A percentile compares a stretch with the other conserved stretches of the same genome.
phyloP scores from a whole-genome alignment of 1,139 yeast species.

The Debaryomycetaceae sp. region DNA sequence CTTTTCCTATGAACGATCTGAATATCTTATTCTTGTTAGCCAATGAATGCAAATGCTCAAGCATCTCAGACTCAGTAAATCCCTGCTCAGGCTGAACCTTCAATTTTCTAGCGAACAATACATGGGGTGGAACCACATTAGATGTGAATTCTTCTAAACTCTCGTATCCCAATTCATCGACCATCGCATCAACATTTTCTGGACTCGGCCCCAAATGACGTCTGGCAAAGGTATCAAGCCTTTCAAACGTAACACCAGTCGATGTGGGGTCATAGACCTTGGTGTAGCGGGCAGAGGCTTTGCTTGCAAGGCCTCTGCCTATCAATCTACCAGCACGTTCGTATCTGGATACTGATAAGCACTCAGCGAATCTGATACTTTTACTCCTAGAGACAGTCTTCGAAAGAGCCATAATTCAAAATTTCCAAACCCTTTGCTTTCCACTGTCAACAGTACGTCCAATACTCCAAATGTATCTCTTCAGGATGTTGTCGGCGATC shows the following conservation, averaged over 20 bases:
- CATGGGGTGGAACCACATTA: constrained; percentile 74
- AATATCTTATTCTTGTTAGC: constrained; percentile 73
- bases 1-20: constrained; percentile 85
- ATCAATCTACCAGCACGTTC: not conserved
- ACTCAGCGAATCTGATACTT: not conserved
- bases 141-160: constrained; percentile 69
- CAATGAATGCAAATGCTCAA: constrained; percentile 60
- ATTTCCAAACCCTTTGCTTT: not conserved
- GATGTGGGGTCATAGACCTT: constrained; percentile 37
- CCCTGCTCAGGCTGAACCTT: constrained; percentile 66
- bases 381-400: not conserved
- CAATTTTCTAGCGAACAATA: constrained; percentile 66
- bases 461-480: too few relatives aligned
- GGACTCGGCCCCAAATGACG: constrained; percentile 90
- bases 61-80: constrained; percentile 76
- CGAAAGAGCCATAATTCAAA: not conserved
- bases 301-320: constrained; percentile 19
- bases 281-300: constrained; percentile 43
- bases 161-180: constrained; percentile 58
- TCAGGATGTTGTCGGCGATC: not conserved
- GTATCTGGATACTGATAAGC: not conserved
- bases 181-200: constrained; percentile 60
- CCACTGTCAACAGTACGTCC: too few relatives aligned
- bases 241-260: constrained; percentile 25
- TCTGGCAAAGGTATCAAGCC: constrained; percentile 79